Evolutionary conservation across 257 asterid genomes (phyloP), one percentile per base, ranked within the genome.

Genomic region (Ophiorrhiza pumila): DNA sequence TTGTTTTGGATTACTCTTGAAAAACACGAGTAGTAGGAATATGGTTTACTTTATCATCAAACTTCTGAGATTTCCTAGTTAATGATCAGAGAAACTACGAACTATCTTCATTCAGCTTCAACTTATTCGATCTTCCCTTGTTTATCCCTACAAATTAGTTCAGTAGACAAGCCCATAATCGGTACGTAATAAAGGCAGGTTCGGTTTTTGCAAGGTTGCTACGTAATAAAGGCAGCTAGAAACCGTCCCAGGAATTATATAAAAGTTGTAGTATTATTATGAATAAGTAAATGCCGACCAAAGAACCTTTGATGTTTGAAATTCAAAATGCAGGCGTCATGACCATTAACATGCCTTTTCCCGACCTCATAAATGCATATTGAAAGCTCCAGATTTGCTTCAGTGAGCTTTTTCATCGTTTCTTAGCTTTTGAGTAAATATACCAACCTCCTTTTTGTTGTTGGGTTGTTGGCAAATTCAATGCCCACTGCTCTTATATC

Each of bases 291-390:
- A 68, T n/a, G n/a, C 78, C 73, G 69, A 69, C 76, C 80, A 76
- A 61, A 23, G 71, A 62, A 74, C 46, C 42, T 32, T 31, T 8
- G 66, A 42, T 71, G 62, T 88, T 86, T 79, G 87, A 86, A 86
- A 85, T 87, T 80, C 80, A 84, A 63, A 89, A 79, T 63, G 76
- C 64, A 79, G 75, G 78, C 81, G 83, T 79, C 85, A 83, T 80
- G 79, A 84, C 13, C 75, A 82, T 57, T 71, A 77, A 65, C 80
- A 77, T 79, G 84, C 83, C 85, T 67, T 85, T 85, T 73, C 83
- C 88, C 87, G 83, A 83, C 89, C 89, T 86, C 85, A 89, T 89
- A 87, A 91, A 91, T 91, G 92, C 91, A 86, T 61, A 83, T 82
- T 80, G 78, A 85, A 69, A 81, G 89, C 87, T 79, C 87, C 89